phyloP scores from a whole-genome alignment of 2,329 filamentous ascomycete genomes.

The Dactylonectria macrodidyma region DNA sequence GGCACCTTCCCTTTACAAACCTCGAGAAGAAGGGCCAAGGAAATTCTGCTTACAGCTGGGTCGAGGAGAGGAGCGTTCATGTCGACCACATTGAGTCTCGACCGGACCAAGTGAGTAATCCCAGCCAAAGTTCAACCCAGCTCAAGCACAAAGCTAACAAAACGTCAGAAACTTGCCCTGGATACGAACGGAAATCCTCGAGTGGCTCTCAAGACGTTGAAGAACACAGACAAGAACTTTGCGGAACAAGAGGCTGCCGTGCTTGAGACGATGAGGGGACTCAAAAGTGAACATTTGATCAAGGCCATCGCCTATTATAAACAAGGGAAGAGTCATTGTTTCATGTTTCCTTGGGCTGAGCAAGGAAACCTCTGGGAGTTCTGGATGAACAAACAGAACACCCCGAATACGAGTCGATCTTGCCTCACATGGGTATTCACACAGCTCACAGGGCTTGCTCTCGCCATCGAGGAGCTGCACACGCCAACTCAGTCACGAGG shows the following conservation, averaged over 20 bases:
- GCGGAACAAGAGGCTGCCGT: constrained; percentile 13
- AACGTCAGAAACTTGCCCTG: not conserved
- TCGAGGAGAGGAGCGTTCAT: constrained; percentile 15
- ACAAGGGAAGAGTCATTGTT: constrained; percentile 20
- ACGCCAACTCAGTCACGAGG: not conserved
- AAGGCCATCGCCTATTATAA: constrained; percentile 29
- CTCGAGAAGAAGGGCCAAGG: not conserved
- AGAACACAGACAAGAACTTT: not conserved
- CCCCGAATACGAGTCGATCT: not conserved
- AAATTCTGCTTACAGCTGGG: constrained; percentile 9
- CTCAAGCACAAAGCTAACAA: not conserved
- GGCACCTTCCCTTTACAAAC: constrained; percentile 11
- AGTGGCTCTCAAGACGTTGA: constrained; percentile 17
- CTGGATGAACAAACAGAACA: constrained; percentile 17
- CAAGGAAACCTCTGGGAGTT: constrained; percentile 38
- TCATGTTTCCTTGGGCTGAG: constrained; percentile 41
- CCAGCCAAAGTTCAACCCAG: not conserved
- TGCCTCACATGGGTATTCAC: constrained; percentile 24
- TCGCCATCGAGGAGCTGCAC: constrained; percentile 21
- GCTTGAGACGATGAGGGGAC: constrained; percentile 13
- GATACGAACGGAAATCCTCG: constrained; percentile 7
- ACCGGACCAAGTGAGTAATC: constrained; percentile 8
- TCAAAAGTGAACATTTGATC: constrained; percentile 22
- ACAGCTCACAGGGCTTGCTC: constrained; percentile 18
- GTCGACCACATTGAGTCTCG: constrained; percentile 9